Conservation (phyloP, 306 rosid species). For the Lagenaria siceraria region DNA sequence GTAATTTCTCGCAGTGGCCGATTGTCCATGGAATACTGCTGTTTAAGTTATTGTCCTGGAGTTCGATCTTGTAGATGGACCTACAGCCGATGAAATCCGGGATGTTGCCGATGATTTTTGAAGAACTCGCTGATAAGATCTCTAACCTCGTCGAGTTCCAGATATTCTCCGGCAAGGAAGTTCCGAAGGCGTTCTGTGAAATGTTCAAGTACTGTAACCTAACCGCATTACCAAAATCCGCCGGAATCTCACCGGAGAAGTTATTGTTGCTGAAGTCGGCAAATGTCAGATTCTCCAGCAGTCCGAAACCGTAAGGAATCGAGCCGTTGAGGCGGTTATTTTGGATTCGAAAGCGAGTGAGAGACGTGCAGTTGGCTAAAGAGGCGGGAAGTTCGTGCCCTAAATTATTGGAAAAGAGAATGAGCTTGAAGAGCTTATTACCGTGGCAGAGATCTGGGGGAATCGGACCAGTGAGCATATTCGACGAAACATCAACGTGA, state of each 20-base stretch:
- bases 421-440: constrained; percentile 39
- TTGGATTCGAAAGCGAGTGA: constrained; percentile 54
- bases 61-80: constrained; percentile 46
- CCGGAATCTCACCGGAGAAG: constrained; percentile 52
- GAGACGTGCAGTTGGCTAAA: constrained; percentile 40
- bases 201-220: constrained; percentile 48
- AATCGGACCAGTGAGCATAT: constrained; percentile 65
- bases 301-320: constrained; percentile 48
- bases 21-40: constrained; percentile 78
- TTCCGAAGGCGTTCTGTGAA: constrained; percentile 45
- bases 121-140: constrained; percentile 58
- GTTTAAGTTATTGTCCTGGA: constrained; percentile 43
- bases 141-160: constrained; percentile 53
- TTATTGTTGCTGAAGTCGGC: constrained; percentile 68
- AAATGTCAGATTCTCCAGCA: constrained; percentile 43
- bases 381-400: constrained; percentile 28
- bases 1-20: constrained; percentile 61
- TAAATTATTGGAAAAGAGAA: constrained; percentile 52
- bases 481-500: constrained; percentile 59
- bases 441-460: constrained; percentile 52
- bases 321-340: constrained; percentile 58
- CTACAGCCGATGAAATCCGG: constrained; percentile 68
- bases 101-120: constrained; percentile 43
- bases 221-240: constrained; percentile 46
- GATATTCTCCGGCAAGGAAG: constrained; percentile 35